Percentiles rank a stretch among this genome's conserved stretches.
Conservation (phyloP, 1,284 basidiomycete genomes). For the Sporisorium reilianum region DNA sequence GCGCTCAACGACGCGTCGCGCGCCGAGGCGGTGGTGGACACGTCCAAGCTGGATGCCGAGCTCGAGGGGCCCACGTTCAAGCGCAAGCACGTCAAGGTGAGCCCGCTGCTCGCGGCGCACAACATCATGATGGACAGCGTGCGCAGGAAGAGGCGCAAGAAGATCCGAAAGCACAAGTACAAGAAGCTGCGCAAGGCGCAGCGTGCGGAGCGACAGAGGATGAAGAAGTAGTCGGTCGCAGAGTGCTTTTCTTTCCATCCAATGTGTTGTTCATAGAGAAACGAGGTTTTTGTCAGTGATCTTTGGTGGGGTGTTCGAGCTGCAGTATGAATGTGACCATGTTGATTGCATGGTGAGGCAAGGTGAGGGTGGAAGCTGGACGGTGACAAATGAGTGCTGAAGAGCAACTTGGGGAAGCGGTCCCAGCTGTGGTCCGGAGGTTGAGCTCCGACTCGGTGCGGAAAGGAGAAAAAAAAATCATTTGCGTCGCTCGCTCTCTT, state of each 20-base stretch:
- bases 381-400: too few relatives aligned
- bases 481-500: neutral
- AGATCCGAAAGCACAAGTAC: slow-evolving; percentile 70
- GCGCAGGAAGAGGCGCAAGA: slow-evolving; percentile 67
- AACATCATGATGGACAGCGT: slow-evolving; percentile 65
- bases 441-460: slow-evolving; percentile 6
- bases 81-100: slow-evolving; percentile 22
- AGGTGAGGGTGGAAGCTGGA: too few relatives aligned
- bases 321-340: neutral
- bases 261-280: slow-evolving; percentile 13
- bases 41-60: slow-evolving; percentile 42
- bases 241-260: neutral
- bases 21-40: slow-evolving; percentile 32
- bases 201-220: slow-evolving; percentile 63
- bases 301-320: too few relatives aligned
- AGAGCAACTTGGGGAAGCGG: neutral
- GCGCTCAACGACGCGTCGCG: slow-evolving; percentile 34
- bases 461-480: neutral
- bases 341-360: neutral
- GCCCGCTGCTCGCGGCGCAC: slow-evolving; percentile 40
- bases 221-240: slow-evolving; percentile 49
- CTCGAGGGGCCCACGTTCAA: slow-evolving; percentile 12
- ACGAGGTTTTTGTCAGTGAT: neutral
- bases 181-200: slow-evolving; percentile 67
- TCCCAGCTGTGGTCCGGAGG: slow-evolving; percentile 6